phyloP scores from a whole-genome alignment of 164 flowering plant genomes.

The Nymphaea colorata region DNA sequence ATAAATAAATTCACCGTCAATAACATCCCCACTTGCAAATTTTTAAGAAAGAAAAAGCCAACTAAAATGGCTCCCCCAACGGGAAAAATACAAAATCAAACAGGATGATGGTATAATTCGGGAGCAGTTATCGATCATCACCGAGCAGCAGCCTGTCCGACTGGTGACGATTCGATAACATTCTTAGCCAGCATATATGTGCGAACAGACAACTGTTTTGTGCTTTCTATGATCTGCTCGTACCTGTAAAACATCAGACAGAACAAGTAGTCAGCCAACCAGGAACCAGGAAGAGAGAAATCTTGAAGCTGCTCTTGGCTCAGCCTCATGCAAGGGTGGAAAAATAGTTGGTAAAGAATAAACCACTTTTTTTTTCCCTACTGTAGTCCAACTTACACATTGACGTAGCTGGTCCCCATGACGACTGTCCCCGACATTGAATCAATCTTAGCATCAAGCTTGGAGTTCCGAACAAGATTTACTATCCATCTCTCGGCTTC shows the following conservation, averaged over 20 bases:
- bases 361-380: background rate
- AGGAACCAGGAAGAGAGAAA: background rate
- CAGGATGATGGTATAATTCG: background rate
- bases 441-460: conserved; percentile 90
- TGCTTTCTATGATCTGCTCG: conserved; percentile 86
- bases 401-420: conserved; percentile 72
- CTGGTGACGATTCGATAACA: conserved; percentile 53
- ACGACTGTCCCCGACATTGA: conserved; percentile 67
- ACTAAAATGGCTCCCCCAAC: background rate
- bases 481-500: conserved; percentile 99
- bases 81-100: background rate
- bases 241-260: conserved; percentile 33
- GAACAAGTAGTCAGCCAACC: background rate
- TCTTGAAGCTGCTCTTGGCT: too few relatives aligned
- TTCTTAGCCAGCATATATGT: conserved; percentile 70
- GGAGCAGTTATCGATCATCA: background rate
- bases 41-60: background rate
- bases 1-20: background rate
- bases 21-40: background rate
- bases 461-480: conserved; percentile 76
- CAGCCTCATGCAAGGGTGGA: background rate
- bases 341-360: background rate
- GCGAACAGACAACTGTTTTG: conserved; percentile 63
- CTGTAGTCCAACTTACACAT: conserved; percentile 54
- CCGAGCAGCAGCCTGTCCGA: conserved; percentile 29